Evolutionary conservation across 148 eudicot species (phyloP), one percentile per base, ranked within the genome.

Genomic region (Fagopyrum homotropicum): DNA sequence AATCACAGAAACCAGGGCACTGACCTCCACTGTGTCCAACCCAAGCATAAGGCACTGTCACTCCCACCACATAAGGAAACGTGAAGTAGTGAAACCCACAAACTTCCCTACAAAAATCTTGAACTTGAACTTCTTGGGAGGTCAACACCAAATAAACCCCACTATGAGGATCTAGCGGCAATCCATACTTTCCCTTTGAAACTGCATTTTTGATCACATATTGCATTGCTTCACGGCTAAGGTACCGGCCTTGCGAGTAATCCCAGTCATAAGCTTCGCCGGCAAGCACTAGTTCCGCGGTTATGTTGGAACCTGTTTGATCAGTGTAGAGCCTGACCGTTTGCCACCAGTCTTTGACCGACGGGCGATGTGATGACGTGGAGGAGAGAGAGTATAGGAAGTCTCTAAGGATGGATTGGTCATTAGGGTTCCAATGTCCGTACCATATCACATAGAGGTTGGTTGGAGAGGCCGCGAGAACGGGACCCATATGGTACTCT

Each of bases 81-180:
- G 97, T 93, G 75, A 93, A 93, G 76, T 93, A 91, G 70, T 93
- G 98, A 82, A 93, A 93, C 73, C 98, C 98, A 72, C 98, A 93
- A 0, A 91, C 90, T 57, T 85, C 84, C 61, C 83, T 75, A 79
- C 98, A 93, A 75, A 88, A 93, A 72, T 92, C 91, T 52, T 93
- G 90, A 2, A 93, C 94, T 79, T 82, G 81, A 7, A 93, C 98
- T 75, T 93, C 98, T 12, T 86, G 83, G 0, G 89, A 80, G 0
- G 97, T 91, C n/a, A 93, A 83, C 4, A 93, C 69, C 16, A 93
- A 79, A 82, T 93, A 93, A 44, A 89, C 82, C 43, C 97, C 98
- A 49, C 84, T 77, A 59, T 88, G 86, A 0, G 97, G 89, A 77
- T 78, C 84, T 1, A 93, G 77, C 10, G 97, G 95, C 9, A 93